Base-by-base conservation (phyloP, 1,139 yeast genomes). In the Yamadazyma triangularis region DNA sequence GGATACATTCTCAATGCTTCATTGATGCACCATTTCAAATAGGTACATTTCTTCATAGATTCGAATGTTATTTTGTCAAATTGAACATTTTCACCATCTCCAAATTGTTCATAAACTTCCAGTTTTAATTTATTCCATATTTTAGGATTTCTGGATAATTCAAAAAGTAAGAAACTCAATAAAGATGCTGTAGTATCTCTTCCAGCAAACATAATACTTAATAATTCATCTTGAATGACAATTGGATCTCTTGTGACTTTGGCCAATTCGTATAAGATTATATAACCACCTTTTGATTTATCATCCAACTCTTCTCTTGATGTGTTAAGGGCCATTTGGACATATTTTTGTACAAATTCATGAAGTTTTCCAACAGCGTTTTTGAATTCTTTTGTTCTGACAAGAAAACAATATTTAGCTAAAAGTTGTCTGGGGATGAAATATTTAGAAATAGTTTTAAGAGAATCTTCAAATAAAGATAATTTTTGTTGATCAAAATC, bases 1-100 rank as follows among this genome's bases (percentile, higher is more conserved):
- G 81, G 81, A 41, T 71, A 73, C 43, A 73, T 41, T 39, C 81
- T 58, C 35, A 74, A 61, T 6, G 62, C 53, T 50, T 74, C 81
- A 45, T 70, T 73, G 27, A 75, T 43, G 23, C 68, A 64, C 30
- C 65, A 58, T 42, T 63, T 63, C 42, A 74, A 61, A 45, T 73
- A 73, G 31, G 58, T 60, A 48, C 77, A 70, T 38, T 60, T 60
- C 47, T 73, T 73, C 45, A 74, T 60, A 2, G 68, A 49, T 38
- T 72, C 78, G 38, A 73, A 56, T 3, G 60, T 50, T 15, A 61
- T 53, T 10, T 40, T 39, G 3, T 43, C 42, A 8, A 45, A 16
- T 10, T 38, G 25, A 5, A 36, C 44, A 4, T 38, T 31, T 3
- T 45, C 45, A 2, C 49, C 48, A 6, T 36, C 34, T 19, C 69